phyloP scores from a whole-genome alignment of 306 rosid species.

The Vigna angularis region DNA sequence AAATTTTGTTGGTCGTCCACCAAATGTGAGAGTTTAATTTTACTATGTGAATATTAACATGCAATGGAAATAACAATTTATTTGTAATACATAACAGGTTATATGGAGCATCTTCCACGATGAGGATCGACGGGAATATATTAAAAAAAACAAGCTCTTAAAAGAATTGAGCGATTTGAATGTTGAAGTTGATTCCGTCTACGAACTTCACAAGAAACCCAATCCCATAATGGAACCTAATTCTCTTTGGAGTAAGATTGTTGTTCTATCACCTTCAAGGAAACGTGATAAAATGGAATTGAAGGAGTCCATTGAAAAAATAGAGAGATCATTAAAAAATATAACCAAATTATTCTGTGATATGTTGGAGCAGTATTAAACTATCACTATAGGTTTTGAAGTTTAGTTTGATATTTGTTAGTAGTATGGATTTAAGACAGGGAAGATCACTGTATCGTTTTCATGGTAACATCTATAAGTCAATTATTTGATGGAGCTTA shows the following conservation, averaged over 20 bases:
- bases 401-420: not conserved
- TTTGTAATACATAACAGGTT: constrained; percentile 58
- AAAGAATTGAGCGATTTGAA: constrained; percentile 57
- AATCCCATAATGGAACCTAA: constrained; percentile 47
- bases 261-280: constrained; percentile 64
- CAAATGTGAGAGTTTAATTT: constrained; percentile 37
- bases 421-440: too few relatives aligned
- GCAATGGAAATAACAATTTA: not conserved
- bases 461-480: too few relatives aligned
- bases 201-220: constrained; percentile 67
- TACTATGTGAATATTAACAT: not conserved
- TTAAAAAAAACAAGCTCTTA: constrained; percentile 61
- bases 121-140: constrained; percentile 60
- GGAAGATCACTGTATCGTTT: too few relatives aligned
- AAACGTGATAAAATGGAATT: constrained; percentile 55
- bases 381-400: not conserved
- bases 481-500: too few relatives aligned
- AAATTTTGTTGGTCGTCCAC: constrained; percentile 61
- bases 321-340: constrained; percentile 48
- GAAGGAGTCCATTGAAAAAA: constrained; percentile 53
- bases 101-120: constrained; percentile 62
- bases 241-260: constrained; percentile 68
- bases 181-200: constrained; percentile 71
- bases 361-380: not conserved
- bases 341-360: constrained; percentile 6